Conservation (phyloP, 352 stramenopile genomes). For the Pythium dissotocum region DNA sequence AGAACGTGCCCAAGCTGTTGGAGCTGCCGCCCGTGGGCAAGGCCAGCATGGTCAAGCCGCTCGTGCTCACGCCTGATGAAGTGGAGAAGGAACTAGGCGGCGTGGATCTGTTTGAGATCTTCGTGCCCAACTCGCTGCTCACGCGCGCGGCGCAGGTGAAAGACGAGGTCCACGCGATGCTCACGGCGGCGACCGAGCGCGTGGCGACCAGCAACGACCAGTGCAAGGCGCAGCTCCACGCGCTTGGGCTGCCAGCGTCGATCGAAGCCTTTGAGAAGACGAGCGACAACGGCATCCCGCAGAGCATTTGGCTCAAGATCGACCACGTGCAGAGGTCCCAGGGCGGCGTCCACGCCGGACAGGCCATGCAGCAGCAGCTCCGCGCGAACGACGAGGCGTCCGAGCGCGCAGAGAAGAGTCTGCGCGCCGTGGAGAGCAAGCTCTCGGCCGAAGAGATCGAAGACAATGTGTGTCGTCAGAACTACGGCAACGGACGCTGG, state of each 20-base stretch:
- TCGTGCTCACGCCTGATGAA: conserved; percentile 49
- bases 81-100: conserved; percentile 51
- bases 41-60: conserved; percentile 66
- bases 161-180: conserved; percentile 46
- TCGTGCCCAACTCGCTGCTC: conserved; percentile 60
- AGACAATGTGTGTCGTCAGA: conserved; percentile 67
- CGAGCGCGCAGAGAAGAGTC: conserved; percentile 55
- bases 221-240: conserved; percentile 51
- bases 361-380: conserved; percentile 46
- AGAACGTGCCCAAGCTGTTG: conserved; percentile 62
- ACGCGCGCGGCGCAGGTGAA: conserved; percentile 47
- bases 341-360: conserved; percentile 8
- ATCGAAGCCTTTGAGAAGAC: conserved; percentile 80
- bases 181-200: conserved; percentile 41
- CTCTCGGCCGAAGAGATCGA: conserved; percentile 63
- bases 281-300: conserved; percentile 55
- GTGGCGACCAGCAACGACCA: conserved; percentile 52
- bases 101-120: conserved; percentile 70
- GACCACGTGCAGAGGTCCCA: conserved; percentile 43
- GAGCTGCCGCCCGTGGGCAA: conserved; percentile 62
- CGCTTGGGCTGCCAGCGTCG: conserved; percentile 67
- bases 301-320: conserved; percentile 57
- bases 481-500: conserved; percentile 66
- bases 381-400: conserved; percentile 54
- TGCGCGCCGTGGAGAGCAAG: conserved; percentile 52